Evolutionary conservation across 495 filamentous ascomycete species (phyloP).

Genomic region (Penicillium pancosmium): DNA sequence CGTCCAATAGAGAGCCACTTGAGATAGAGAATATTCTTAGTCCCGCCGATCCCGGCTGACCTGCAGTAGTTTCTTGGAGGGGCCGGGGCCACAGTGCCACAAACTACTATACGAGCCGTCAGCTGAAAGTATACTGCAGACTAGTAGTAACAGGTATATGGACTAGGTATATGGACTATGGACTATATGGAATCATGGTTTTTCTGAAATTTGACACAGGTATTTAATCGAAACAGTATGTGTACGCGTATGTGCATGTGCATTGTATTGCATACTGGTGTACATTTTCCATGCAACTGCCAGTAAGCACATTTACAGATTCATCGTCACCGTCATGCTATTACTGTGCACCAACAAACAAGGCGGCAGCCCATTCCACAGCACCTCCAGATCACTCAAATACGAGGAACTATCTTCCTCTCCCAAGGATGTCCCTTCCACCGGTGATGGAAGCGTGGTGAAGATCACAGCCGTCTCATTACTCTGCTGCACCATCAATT

Average conservation of each 20-base stretch:
- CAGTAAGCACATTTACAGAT: constrained; percentile 49
- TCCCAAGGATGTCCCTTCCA: constrained; percentile 71
- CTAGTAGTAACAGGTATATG: too few relatives aligned
- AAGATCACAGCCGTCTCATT: constrained; percentile 78
- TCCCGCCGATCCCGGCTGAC: neutral
- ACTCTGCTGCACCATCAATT: constrained; percentile 73
- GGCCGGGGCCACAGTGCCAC: too few relatives aligned
- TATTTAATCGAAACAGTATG: neutral
- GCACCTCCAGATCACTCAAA: constrained; percentile 74
- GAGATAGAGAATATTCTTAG: neutral
- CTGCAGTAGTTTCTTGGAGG: neutral
- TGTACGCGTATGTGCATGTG: neutral
- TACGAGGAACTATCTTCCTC: constrained; percentile 71
- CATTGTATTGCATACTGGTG: constrained; percentile 7
- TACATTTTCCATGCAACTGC: neutral
- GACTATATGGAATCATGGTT: too few relatives aligned
- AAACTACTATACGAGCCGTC: too few relatives aligned
- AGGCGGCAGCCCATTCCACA: constrained; percentile 69
- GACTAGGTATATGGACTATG: too few relatives aligned
- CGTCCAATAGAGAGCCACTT: neutral
- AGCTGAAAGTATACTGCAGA: too few relatives aligned
- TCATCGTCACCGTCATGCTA: constrained; percentile 89
- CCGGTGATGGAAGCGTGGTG: constrained; percentile 76
- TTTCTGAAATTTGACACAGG: too few relatives aligned
- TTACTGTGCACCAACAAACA: constrained; percentile 82